Evolutionary conservation across 2,329 filamentous ascomycete genomes (phyloP).

Genomic region (Colletotrichum australisinense): DNA sequence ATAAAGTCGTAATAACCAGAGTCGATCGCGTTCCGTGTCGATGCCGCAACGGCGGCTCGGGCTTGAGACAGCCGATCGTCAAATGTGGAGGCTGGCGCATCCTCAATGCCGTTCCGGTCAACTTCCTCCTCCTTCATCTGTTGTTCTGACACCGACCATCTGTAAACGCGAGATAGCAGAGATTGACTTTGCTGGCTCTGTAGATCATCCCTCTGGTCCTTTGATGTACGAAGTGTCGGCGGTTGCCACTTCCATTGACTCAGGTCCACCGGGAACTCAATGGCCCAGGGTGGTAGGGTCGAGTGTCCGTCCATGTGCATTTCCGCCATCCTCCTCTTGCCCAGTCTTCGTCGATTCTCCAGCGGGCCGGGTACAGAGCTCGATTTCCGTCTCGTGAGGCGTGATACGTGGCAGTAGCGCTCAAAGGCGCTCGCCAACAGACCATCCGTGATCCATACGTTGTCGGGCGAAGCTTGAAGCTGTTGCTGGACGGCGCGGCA

Average conservation of each 20-base stretch:
- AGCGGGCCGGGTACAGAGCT: slow-evolving; percentile 64
- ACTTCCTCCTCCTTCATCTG: neutral
- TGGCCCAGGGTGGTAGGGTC: slow-evolving; percentile 57
- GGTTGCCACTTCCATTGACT: slow-evolving; percentile 65
- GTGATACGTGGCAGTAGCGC: slow-evolving; percentile 50
- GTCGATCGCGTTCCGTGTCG: slow-evolving; percentile 10
- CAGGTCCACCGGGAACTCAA: slow-evolving; percentile 56
- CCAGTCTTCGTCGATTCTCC: slow-evolving; percentile 64
- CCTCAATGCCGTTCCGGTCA: neutral
- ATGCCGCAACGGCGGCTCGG: slow-evolving; percentile 20
- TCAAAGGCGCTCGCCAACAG: slow-evolving; percentile 62
- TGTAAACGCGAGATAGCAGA: neutral
- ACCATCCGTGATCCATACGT: slow-evolving; percentile 71
- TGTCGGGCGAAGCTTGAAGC: slow-evolving; percentile 51
- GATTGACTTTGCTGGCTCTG: neutral
- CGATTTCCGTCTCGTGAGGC: slow-evolving; percentile 41
- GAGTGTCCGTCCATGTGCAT: slow-evolving; percentile 54
- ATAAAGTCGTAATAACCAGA: slow-evolving; percentile 16
- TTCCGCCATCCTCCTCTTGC: slow-evolving; percentile 65
- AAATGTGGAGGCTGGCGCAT: neutral
- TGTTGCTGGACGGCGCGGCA: slow-evolving; percentile 58
- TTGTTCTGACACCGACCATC: neutral
- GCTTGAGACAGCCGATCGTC: slow-evolving; percentile 20
- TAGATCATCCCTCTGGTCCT: slow-evolving; percentile 39
- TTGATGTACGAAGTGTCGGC: slow-evolving; percentile 50